phyloP scores from a whole-genome alignment of 2,329 filamentous ascomycete species.

The Sporothrix phasma region DNA sequence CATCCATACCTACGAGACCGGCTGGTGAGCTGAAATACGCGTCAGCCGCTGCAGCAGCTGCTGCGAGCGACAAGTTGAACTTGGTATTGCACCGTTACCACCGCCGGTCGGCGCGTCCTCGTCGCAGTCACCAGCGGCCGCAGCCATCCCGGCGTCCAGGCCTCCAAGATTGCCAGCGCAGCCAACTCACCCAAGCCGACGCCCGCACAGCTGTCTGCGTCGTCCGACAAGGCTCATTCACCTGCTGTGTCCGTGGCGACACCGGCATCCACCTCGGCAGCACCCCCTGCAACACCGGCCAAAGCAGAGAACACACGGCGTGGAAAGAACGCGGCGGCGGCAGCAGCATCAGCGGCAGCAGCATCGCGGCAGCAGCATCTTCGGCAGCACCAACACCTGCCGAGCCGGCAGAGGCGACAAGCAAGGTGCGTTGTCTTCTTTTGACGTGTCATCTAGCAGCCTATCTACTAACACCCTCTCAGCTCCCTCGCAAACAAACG shows the following conservation, averaged over 20 bases:
- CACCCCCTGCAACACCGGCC: constrained; percentile 24
- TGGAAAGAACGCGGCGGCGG: constrained; percentile 29
- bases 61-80: constrained; percentile 75
- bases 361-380: background rate
- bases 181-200: constrained; percentile 44
- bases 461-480: too few species aligned
- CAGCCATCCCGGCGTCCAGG: constrained; percentile 41
- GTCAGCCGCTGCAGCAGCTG: constrained; percentile 86
- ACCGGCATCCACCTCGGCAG: constrained; percentile 14
- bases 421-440: background rate
- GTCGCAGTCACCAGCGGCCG: constrained; percentile 29
- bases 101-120: constrained; percentile 60
- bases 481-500: background rate
- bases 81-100: constrained; percentile 85
- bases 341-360: constrained; percentile 16
- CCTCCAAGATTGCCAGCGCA: constrained; percentile 48
- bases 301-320: constrained; percentile 30
- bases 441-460: background rate
- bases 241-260: constrained; percentile 22
- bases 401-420: constrained; percentile 31
- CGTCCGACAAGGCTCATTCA: constrained; percentile 25
- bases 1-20: constrained; percentile 70
- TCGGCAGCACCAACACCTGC: constrained; percentile 22
- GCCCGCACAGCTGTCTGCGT: constrained; percentile 36
- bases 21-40: constrained; percentile 94